These are phyloP conservation scores for Phytophthora chlamydospora DNA, from an alignment of 352 stramenopile species.

Conservation along the genomic window DNA sequence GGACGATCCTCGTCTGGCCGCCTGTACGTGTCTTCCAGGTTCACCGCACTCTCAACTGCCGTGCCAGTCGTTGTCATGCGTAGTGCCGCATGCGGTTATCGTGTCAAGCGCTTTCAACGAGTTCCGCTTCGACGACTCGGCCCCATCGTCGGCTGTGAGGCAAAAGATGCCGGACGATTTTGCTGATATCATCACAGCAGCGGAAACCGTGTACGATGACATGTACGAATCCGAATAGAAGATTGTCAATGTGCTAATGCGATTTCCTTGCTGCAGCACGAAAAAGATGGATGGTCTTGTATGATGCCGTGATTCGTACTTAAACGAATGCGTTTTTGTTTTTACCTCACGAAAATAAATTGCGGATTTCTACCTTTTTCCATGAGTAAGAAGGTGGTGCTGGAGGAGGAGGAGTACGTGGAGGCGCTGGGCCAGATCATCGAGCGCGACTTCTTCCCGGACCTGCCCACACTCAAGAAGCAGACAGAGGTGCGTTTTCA, in stretches of 20 bases:
- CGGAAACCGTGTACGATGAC: slow-evolving; percentile 45
- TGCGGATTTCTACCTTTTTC: background rate
- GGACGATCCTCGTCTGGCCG: slow-evolving; percentile 45
- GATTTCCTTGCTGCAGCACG: too few species aligned
- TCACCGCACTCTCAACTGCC: slow-evolving; percentile 34
- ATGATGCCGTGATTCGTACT: background rate
- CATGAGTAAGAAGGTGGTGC: slow-evolving; percentile 54
- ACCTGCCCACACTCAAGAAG: slow-evolving; percentile 61
- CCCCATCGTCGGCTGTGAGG: slow-evolving; percentile 19
- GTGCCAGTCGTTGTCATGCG: slow-evolving; percentile 60
- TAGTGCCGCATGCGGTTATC: slow-evolving; percentile 61
- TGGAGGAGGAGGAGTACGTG: slow-evolving; percentile 87
- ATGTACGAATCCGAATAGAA: slow-evolving; percentile 32
- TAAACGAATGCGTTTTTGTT: background rate
- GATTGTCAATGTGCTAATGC: background rate
- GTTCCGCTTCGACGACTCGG: slow-evolving; percentile 31
- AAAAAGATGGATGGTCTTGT: slow-evolving; percentile 1
- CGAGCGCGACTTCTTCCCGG: slow-evolving; percentile 89
- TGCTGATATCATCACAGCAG: slow-evolving; percentile 41
- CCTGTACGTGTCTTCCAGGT: slow-evolving; percentile 44
- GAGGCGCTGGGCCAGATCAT: slow-evolving; percentile 79
- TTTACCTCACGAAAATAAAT: background rate
- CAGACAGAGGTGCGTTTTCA: slow-evolving; percentile 50
- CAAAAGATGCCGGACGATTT: slow-evolving; percentile 45
- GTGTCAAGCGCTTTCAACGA: slow-evolving; percentile 39